Evolutionary conservation across 768 basidiomycete genomes (phyloP).

Genomic region (Collybia sordida): DNA sequence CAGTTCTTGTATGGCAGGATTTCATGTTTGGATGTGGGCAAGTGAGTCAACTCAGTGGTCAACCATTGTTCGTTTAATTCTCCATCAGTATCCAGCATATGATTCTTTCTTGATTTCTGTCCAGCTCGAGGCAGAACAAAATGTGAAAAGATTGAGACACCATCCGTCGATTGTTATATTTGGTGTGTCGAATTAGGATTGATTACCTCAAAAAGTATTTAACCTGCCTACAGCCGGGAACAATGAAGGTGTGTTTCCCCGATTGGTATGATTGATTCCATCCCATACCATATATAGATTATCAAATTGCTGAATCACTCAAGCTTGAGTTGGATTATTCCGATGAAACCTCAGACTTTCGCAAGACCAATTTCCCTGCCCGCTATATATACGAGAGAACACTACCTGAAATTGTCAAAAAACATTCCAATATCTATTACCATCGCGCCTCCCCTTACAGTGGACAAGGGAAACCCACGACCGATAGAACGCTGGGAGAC

Average conservation of each 20-base stretch:
- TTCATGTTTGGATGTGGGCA: slow-evolving; percentile 97
- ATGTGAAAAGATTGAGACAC: slow-evolving; percentile 78
- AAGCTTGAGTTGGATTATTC: slow-evolving; percentile 82
- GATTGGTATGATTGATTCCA: not conserved
- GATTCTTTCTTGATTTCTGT: slow-evolving; percentile 76
- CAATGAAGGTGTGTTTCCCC: slow-evolving; percentile 58
- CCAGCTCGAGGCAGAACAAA: slow-evolving; percentile 76
- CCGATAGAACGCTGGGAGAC: slow-evolving; percentile 80
- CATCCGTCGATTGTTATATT: slow-evolving; percentile 92
- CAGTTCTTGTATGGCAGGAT: slow-evolving; percentile 95
- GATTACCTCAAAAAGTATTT: not conserved
- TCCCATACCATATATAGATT: slow-evolving; percentile 48
- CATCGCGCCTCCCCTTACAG: slow-evolving; percentile 90
- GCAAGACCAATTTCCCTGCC: slow-evolving; percentile 84
- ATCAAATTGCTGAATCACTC: slow-evolving; percentile 80
- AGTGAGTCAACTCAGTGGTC: slow-evolving; percentile 33
- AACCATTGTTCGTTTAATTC: not conserved
- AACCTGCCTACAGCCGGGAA: slow-evolving; percentile 59
- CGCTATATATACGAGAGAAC: slow-evolving; percentile 88
- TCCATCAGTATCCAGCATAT: slow-evolving; percentile 79
- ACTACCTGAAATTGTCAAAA: slow-evolving; percentile 71
- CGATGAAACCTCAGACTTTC: slow-evolving; percentile 82
- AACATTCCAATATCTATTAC: slow-evolving; percentile 69
- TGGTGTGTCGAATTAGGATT: slow-evolving; percentile 36
- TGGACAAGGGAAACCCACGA: slow-evolving; percentile 67